These are phyloP conservation scores for Agrocybe pediades DNA, from an alignment of 768 basidiomycete genomes.

Conservation along the genomic window DNA sequence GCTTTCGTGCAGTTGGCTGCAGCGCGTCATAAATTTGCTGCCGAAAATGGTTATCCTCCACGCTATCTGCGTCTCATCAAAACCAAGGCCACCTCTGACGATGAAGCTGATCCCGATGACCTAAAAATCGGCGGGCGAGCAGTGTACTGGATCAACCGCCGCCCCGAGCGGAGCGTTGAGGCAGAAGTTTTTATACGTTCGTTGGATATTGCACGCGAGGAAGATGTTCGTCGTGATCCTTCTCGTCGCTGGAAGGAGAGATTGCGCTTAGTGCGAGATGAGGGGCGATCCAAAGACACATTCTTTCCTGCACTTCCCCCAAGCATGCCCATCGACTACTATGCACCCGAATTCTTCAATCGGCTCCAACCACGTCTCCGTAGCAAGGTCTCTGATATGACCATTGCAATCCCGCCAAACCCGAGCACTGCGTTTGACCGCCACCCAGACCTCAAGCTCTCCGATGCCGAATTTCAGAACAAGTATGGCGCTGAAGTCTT, in stretches of 20 bases:
- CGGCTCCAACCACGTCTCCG: conserved; percentile 2
- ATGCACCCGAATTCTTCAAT: conserved; percentile 15
- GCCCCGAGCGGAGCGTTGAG: conserved; percentile 10
- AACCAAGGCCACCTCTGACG: conserved; percentile 14
- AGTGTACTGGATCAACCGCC: conserved; percentile 4
- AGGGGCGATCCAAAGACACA: conserved; percentile 1
- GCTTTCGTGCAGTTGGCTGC: conserved; percentile 2
- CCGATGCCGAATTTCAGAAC: neutral
- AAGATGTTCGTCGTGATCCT: neutral
- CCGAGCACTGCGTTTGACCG: neutral
- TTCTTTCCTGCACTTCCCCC: conserved; percentile 6
- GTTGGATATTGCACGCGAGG: conserved; percentile 10
- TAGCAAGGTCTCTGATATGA: neutral
- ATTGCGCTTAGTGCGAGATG: conserved; percentile 2
- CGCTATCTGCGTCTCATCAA: conserved; percentile 7
- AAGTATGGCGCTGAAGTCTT: neutral
- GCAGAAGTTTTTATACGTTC: conserved; percentile 7
- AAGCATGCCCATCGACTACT: conserved; percentile 17
- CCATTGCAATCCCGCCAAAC: neutral
- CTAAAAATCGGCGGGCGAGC: neutral
- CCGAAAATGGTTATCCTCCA: conserved; percentile 6
- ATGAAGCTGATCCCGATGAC: conserved; percentile 5
- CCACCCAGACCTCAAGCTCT: neutral
- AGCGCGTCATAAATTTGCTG: conserved; percentile 3
- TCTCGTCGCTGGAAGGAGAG: conserved; percentile 1